Percentiles rank a stretch among this genome's conserved stretches.
These are phyloP conservation scores for Nitzschia sp. DNA, from an alignment of 108 stramenopile species.

Conservation along the genomic window DNA sequence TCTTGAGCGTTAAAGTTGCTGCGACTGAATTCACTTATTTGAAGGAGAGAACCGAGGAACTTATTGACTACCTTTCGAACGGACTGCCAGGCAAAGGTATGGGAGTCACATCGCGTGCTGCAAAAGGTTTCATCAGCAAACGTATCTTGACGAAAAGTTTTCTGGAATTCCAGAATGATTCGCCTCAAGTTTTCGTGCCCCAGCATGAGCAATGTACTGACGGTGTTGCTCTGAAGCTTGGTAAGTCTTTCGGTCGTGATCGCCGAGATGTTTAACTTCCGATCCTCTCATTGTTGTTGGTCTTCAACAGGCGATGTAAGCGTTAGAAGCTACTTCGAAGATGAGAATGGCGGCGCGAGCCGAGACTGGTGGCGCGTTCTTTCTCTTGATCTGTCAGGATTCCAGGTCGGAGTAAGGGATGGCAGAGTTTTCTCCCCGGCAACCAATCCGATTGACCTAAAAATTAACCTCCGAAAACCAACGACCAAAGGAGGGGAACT, in stretches of 20 bases:
- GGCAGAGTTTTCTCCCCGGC: conserved; percentile 5
- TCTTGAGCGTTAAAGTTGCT: conserved; percentile 45
- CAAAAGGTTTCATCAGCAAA: conserved; percentile 66
- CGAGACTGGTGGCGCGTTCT: conserved; percentile 38
- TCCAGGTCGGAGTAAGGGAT: conserved; percentile 14
- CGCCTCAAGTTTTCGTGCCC: conserved; percentile 54
- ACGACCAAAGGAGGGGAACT: conserved; percentile 30
- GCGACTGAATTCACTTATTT: conserved; percentile 52
- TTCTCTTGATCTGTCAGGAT: conserved; percentile 28
- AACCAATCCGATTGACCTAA: conserved; percentile 44
- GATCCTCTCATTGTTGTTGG: too few species aligned
- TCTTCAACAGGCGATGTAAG: conserved; percentile 46
- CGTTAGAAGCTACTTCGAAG: conserved; percentile 64
- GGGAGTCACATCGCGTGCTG: conserved; percentile 66
- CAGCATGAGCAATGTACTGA: conserved; percentile 22
- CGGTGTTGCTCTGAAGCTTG: conserved; percentile 38
- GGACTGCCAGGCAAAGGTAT: conserved; percentile 80
- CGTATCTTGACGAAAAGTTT: conserved; percentile 62
- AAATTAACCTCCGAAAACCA: conserved; percentile 46
- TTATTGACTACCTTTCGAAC: conserved; percentile 72
- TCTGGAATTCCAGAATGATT: conserved; percentile 46
- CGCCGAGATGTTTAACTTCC: conserved; percentile 5
- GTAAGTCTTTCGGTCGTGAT: too few species aligned
- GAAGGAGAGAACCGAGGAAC: conserved; percentile 58
- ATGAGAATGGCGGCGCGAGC: neutral